Percentiles rank a stretch among this genome's conserved stretches.
These are phyloP conservation scores for Scedosporium apiospermum DNA, from an alignment of 2,329 filamentous ascomycete species.

Conservation along the genomic window DNA sequence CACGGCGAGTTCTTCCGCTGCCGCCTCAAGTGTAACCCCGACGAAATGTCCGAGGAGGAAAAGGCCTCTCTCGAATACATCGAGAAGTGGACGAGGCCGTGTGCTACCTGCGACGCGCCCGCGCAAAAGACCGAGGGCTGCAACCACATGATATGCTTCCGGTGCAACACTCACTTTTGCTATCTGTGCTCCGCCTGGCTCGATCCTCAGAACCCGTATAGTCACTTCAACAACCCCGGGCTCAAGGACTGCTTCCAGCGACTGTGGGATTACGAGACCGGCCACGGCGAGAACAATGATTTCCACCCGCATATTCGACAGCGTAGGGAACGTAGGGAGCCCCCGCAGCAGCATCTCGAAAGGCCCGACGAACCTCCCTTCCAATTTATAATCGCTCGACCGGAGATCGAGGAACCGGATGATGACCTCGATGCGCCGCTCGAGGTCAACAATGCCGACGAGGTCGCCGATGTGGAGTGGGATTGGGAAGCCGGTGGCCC, in stretches of 20 bases:
- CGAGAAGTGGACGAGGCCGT: constrained; percentile 70
- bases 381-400: constrained; percentile 12
- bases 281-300: constrained; percentile 44
- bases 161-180: constrained; percentile 88
- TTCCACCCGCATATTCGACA: constrained; percentile 14
- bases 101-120: constrained; percentile 77
- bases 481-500: not conserved
- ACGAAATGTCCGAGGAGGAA: constrained; percentile 74
- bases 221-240: constrained; percentile 67
- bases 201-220: constrained; percentile 69
- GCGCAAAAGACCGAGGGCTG: constrained; percentile 89
- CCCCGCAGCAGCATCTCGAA: constrained; percentile 11
- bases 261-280: constrained; percentile 81
- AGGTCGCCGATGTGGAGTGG: constrained; percentile 11
- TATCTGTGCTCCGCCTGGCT: constrained; percentile 91
- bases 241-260: constrained; percentile 64
- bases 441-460: constrained; percentile 18
- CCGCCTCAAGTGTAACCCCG: constrained; percentile 53
- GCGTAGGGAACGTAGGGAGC: constrained; percentile 19
- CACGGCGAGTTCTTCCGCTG: constrained; percentile 77
- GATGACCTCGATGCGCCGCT: constrained; percentile 11
- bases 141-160: constrained; percentile 93
- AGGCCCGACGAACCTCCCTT: constrained; percentile 9
- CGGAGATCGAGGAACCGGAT: constrained; percentile 23
- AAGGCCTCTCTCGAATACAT: constrained; percentile 82